Evolutionary conservation across 371 early-diverging fungal genomes (phyloP).

Genomic region (Sporodiniella umbellata): DNA sequence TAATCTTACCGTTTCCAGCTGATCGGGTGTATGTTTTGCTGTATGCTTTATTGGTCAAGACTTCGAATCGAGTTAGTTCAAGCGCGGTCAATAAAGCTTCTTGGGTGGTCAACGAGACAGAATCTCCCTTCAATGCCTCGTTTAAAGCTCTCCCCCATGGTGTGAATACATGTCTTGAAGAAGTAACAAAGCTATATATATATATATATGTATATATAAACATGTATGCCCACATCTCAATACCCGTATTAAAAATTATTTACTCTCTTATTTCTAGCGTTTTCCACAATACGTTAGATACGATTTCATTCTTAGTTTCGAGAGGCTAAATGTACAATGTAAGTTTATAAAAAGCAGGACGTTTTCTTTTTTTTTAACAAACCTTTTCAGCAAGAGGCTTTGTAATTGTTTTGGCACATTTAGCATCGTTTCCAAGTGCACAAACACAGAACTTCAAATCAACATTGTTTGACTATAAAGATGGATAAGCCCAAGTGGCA

Average conservation of each 20-base stretch:
- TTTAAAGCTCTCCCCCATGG: constrained; percentile 47
- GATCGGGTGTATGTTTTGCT: constrained; percentile 47
- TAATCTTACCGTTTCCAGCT: constrained; percentile 39
- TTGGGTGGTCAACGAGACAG: constrained; percentile 24
- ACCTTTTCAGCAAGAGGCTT: constrained; percentile 25
- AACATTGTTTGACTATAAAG: constrained; percentile 22
- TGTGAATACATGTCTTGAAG: constrained; percentile 44
- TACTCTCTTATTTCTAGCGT: constrained; percentile 55
- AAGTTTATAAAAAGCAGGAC: not conserved
- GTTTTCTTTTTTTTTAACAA: not conserved
- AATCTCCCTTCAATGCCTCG: constrained; percentile 25
- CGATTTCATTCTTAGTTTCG: constrained; percentile 48
- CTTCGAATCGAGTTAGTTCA: constrained; percentile 58
- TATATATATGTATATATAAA: not conserved
- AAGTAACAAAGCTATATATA: constrained; percentile 40
- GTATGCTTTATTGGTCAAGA: constrained; percentile 51
- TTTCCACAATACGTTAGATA: constrained; percentile 50
- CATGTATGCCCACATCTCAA: not conserved
- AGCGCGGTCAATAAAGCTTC: constrained; percentile 59
- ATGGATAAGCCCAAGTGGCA: not conserved
- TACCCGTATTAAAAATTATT: not conserved
- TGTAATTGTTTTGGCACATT: constrained; percentile 39
- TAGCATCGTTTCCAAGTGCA: constrained; percentile 31
- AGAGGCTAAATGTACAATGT: constrained; percentile 25
- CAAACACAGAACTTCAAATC: constrained; percentile 45